A percentile compares a stretch with the other conserved stretches of the same genome.
Evolutionary conservation across 257 asterid species (phyloP).

Genomic region (Solanum appendiculatum): DNA sequence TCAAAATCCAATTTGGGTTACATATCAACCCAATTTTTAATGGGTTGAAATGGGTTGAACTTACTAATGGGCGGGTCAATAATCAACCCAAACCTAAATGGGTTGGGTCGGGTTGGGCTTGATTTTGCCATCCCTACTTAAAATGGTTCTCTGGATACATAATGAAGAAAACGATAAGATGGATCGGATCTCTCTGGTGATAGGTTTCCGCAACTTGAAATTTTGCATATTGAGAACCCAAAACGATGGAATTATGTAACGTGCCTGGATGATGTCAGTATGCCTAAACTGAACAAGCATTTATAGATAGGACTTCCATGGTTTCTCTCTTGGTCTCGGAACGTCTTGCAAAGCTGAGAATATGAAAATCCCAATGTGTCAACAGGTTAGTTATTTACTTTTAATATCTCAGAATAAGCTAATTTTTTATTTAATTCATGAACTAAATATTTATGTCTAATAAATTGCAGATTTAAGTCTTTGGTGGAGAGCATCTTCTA

Average conservation of each 20-base stretch:
- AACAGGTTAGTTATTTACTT: not conserved
- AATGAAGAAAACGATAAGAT: not conserved
- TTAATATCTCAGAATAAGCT: not conserved
- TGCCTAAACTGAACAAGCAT: not conserved
- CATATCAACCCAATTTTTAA: no score
- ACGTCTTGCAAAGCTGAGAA: not conserved
- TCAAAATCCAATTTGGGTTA: no score
- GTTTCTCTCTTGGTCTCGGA: no score
- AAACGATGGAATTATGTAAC: not conserved
- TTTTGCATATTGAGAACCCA: not conserved
- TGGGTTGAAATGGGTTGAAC: no score
- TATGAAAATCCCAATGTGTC: not conserved
- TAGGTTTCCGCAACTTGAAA: slow-evolving; percentile 3
- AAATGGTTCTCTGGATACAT: not conserved
- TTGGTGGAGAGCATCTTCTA: no score
- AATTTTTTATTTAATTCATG: no score
- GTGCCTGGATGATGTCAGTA: not conserved
- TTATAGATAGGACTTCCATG: no score
- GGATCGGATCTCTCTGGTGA: not conserved
- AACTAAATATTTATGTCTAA: not conserved
- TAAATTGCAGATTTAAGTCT: not conserved
- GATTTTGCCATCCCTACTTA: no score
- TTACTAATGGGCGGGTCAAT: no score
- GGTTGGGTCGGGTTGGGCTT: no score
- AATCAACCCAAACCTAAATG: no score